Conservation (phyloP, 1,284 basidiomycete genomes). For the Sanguinoderma infundibulare region DNA sequence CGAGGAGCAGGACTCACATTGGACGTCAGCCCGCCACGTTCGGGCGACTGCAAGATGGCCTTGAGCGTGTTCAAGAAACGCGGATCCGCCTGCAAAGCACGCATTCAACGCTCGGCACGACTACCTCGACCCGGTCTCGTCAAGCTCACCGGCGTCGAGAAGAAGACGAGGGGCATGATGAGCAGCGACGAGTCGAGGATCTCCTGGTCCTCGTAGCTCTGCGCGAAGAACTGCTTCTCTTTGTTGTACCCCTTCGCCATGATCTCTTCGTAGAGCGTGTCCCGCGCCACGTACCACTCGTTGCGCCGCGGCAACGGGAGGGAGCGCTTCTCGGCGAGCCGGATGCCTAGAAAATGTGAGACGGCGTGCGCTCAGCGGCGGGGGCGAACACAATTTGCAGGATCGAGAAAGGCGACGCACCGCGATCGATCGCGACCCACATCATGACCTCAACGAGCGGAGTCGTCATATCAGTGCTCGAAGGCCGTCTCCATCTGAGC, state of each 20-base stretch:
- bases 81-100: slow-evolving; percentile 71
- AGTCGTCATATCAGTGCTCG: neutral
- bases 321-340: slow-evolving; percentile 89
- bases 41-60: slow-evolving; percentile 81
- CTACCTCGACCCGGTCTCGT: neutral
- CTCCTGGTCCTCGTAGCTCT: slow-evolving; percentile 77
- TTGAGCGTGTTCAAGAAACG: slow-evolving; percentile 85
- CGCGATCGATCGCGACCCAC: slow-evolving; percentile 93
- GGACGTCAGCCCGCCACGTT: slow-evolving; percentile 86
- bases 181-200: slow-evolving; percentile 76
- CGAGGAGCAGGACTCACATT: slow-evolving; percentile 56
- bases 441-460: slow-evolving; percentile 71
- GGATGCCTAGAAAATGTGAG: slow-evolving; percentile 60
- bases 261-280: slow-evolving; percentile 84
- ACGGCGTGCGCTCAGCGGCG: too few species aligned
- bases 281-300: slow-evolving; percentile 78
- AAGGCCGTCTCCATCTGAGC: slow-evolving; percentile 15
- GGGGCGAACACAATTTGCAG: too few species aligned
- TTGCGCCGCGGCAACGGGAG: slow-evolving; percentile 73
- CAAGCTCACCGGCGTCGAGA: slow-evolving; percentile 68
- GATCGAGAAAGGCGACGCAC: too few species aligned
- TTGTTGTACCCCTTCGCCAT: slow-evolving; percentile 83
- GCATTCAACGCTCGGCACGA: neutral
- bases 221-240: slow-evolving; percentile 69
- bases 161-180: slow-evolving; percentile 89